A percentile compares a stretch with the other conserved stretches of the same genome.
Conservation (phyloP, 2,329 filamentous ascomycete species). For the Talaromyces albobiverticillius region DNA sequence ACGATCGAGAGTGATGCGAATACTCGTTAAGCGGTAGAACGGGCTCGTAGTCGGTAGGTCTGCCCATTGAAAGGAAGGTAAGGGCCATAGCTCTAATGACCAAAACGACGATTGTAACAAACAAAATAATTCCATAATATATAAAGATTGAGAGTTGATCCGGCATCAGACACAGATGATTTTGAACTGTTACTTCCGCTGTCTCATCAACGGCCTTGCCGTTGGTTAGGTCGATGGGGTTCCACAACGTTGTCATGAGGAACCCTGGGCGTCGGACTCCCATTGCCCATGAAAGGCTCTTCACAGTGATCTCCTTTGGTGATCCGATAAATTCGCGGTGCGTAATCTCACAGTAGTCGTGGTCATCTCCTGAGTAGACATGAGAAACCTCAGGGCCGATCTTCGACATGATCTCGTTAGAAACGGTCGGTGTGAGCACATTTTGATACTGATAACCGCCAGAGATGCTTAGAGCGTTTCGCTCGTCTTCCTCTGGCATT, state of each 20-base stretch:
- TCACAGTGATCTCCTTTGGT: constrained; percentile 83
- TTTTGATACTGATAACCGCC: constrained; percentile 96
- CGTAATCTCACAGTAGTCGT: constrained; percentile 91
- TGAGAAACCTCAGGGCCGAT: constrained; percentile 74
- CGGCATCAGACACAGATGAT: constrained; percentile 84
- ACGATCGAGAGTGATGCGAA: constrained; percentile 19
- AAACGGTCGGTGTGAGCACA: constrained; percentile 75
- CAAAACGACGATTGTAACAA: constrained; percentile 50
- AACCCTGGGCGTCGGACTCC: constrained; percentile 86
- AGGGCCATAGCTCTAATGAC: constrained; percentile 41
- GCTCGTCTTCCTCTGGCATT: constrained; percentile 58
- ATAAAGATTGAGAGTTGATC: constrained; percentile 84
- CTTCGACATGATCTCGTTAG: constrained; percentile 69
- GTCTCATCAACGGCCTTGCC: constrained; percentile 28
- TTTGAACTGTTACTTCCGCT: constrained; percentile 65
- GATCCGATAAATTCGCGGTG: constrained; percentile 67
- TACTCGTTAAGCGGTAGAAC: constrained; percentile 27
- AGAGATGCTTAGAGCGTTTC: constrained; percentile 73
- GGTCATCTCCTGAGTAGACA: constrained; percentile 93
- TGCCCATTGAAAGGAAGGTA: constrained; percentile 24
- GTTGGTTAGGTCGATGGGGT: constrained; percentile 67
- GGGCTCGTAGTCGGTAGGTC: constrained; percentile 31
- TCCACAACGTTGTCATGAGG: constrained; percentile 84
- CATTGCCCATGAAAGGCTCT: constrained; percentile 95
- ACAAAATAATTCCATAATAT: constrained; percentile 66